Conservation (phyloP, 805 yeast genomes). For the Metschnikowia kofuensis region DNA sequence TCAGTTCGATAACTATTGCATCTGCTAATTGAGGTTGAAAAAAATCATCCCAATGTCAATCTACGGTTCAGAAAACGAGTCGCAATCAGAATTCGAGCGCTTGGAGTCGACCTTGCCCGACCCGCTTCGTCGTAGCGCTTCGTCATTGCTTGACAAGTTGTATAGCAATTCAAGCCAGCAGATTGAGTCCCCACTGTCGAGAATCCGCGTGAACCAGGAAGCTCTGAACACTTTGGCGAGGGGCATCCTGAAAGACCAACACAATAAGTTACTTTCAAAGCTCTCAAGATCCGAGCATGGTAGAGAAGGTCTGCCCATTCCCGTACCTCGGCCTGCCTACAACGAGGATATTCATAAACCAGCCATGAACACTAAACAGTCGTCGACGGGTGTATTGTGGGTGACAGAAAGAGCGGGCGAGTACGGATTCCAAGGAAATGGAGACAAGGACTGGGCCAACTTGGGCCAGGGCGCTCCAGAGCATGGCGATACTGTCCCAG, state of each 20-base stretch:
- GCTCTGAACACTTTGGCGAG: slow-evolving; percentile 12
- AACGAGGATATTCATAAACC: slow-evolving; percentile 49
- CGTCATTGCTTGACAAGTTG: slow-evolving; percentile 36
- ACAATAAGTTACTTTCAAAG: slow-evolving; percentile 25
- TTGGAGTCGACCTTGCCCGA: slow-evolving; percentile 43
- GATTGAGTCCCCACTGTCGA: slow-evolving; percentile 21
- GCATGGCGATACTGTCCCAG: slow-evolving; percentile 56
- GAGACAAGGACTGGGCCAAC: slow-evolving; percentile 49
- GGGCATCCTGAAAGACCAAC: slow-evolving; percentile 16
- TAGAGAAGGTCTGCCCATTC: slow-evolving; percentile 46
- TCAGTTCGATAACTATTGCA: neutral
- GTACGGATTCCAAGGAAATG: slow-evolving; percentile 47
- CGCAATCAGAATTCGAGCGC: slow-evolving; percentile 36
- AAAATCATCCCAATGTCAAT: slow-evolving; percentile 1
- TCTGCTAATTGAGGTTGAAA: too few relatives aligned
- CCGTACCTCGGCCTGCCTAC: slow-evolving; percentile 46
- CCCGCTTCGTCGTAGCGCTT: slow-evolving; percentile 35
- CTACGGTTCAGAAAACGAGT: slow-evolving; percentile 20
- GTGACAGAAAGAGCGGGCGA: slow-evolving; percentile 59
- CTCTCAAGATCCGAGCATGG: slow-evolving; percentile 33
- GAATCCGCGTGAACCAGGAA: slow-evolving; percentile 21
- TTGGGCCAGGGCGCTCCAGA: slow-evolving; percentile 67
- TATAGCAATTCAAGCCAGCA: slow-evolving; percentile 16
- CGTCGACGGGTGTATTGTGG: slow-evolving; percentile 65
- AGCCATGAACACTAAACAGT: slow-evolving; percentile 55